Evolutionary conservation across 1,284 basidiomycete species (phyloP).

Genomic region (Sanghuangporus sanghuang): DNA sequence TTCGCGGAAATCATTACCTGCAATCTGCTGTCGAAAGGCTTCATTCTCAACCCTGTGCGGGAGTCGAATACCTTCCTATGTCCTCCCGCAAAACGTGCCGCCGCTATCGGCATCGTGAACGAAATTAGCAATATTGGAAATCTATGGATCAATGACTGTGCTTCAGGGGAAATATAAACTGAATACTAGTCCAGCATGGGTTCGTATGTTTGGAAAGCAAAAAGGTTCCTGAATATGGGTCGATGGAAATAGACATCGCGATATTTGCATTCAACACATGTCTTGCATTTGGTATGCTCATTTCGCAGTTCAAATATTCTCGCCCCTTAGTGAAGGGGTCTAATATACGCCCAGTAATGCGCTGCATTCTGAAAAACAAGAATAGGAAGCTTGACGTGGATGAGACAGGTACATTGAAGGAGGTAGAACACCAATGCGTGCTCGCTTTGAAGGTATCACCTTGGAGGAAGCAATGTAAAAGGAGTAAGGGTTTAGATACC

Average conservation of each 20-base stretch:
- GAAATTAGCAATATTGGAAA: slow-evolving; percentile 37
- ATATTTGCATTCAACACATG: slow-evolving; percentile 25
- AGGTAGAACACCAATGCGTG: slow-evolving; percentile 31
- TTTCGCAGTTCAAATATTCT: neutral
- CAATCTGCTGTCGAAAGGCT: slow-evolving; percentile 20
- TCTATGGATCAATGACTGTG: neutral
- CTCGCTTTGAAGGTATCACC: slow-evolving; percentile 32
- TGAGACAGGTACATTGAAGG: slow-evolving; percentile 29
- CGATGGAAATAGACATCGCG: slow-evolving; percentile 33
- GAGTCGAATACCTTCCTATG: slow-evolving; percentile 57
- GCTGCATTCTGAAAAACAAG: slow-evolving; percentile 29
- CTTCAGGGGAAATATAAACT: slow-evolving; percentile 12
- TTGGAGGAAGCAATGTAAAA: slow-evolving; percentile 33
- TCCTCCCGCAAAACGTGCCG: slow-evolving; percentile 54
- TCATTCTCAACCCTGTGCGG: slow-evolving; percentile 57
- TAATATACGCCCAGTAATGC: slow-evolving; percentile 22
- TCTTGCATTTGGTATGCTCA: slow-evolving; percentile 26
- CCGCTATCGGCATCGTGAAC: slow-evolving; percentile 40
- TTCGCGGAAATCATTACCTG: neutral
- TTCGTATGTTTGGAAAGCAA: slow-evolving; percentile 34
- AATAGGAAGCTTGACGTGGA: slow-evolving; percentile 33
- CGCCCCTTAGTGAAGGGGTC: neutral
- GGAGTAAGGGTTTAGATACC: slow-evolving; percentile 37
- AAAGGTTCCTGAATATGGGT: slow-evolving; percentile 33
- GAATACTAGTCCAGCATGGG: slow-evolving; percentile 25